These are phyloP conservation scores for Ustilago xerochloae DNA, from an alignment of 1,284 basidiomycete species.

Conservation along the genomic window DNA sequence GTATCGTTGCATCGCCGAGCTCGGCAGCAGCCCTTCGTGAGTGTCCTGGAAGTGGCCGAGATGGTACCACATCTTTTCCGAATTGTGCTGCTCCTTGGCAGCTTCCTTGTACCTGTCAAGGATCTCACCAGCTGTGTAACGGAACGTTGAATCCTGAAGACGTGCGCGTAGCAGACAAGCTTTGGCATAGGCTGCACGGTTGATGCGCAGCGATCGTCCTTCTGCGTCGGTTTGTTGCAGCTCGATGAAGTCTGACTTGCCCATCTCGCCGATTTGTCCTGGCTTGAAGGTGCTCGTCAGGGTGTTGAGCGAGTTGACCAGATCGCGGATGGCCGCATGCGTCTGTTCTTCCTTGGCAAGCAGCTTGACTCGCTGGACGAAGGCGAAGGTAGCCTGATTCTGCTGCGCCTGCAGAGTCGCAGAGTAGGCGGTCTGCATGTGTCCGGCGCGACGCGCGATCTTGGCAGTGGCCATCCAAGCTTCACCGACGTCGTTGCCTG, in stretches of 20 bases:
- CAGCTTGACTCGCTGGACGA: slow-evolving; percentile 91
- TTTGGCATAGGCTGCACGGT: slow-evolving; percentile 70
- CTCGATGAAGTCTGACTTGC: slow-evolving; percentile 26
- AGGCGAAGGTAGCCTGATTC: slow-evolving; percentile 80
- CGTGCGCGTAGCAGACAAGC: slow-evolving; percentile 87
- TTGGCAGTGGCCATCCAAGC: slow-evolving; percentile 91
- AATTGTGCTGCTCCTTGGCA: slow-evolving; percentile 71
- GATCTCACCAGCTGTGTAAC: slow-evolving; percentile 78
- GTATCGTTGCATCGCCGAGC: slow-evolving; percentile 61
- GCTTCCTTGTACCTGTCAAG: slow-evolving; percentile 64
- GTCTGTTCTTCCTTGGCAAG: slow-evolving; percentile 83
- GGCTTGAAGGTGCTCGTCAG: slow-evolving; percentile 34
- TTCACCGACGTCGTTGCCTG: slow-evolving; percentile 69
- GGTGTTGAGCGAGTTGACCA: slow-evolving; percentile 79
- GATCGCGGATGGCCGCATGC: slow-evolving; percentile 85
- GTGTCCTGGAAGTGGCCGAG: slow-evolving; percentile 56
- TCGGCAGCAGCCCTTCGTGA: slow-evolving; percentile 71
- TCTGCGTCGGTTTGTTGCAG: slow-evolving; percentile 28
- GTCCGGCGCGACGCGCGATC: slow-evolving; percentile 92
- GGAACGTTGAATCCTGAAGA: slow-evolving; percentile 91
- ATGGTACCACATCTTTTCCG: slow-evolving; percentile 71
- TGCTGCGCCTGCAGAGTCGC: slow-evolving; percentile 91
- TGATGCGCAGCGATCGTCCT: slow-evolving; percentile 25
- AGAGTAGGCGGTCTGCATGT: slow-evolving; percentile 96
- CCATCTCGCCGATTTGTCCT: slow-evolving; percentile 13